Evolutionary conservation across 2,329 filamentous ascomycete genomes (phyloP), one percentile per base, ranked within the genome.

Genomic region (Cadophora sp.): DNA sequence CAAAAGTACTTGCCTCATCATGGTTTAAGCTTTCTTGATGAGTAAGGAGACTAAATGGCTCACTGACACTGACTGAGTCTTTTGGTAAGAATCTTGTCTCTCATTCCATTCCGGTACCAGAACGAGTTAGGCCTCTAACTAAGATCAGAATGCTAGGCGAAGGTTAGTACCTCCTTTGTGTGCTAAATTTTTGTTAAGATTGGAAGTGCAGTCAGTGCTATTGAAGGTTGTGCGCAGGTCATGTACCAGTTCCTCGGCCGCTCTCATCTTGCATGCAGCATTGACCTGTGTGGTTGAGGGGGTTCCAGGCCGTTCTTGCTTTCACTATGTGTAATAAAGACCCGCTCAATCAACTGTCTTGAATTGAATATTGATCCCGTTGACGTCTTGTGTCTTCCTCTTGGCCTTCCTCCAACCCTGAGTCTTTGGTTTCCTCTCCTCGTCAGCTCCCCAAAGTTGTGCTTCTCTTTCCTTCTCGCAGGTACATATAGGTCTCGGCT

Each of bases 401-500:
- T 60, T 60, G 36, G 59, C 62, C 16, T 68, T 71, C 24, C 56
- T 71, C 43, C 65, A 67, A 27, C 69, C 71, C 27, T 70, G 64
- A 8, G 24, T 47, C 41, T 73, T 75, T 14, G 64, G 59, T 1
- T 13, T 33, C 33, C n/a, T 41, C 27, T 59, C 51, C 18, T 27
- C 16, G 11, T 39, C 27, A 9, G 43, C 24, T 43, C 72, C 75
- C 76, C 76, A 78, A n/a, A 78, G 72, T 41, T 65, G 47, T 2
- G 66, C 53, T 61, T 78, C 76, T 50, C 76, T 68, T 33, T 74
- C 67, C 43, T 66, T 70, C 60, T 78, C 76, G 63, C 76, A 78
- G 2, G 45, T 59, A 66, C 76, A 78, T 16, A 78, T 71, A 2
- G 67, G 66, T 51, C 72, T 71, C 22, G 63, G 66, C 16, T 7